Evolutionary conservation across 164 flowering plant genomes (phyloP), one percentile per base, ranked within the genome.

Genomic region (Umbilicus rupestris): DNA sequence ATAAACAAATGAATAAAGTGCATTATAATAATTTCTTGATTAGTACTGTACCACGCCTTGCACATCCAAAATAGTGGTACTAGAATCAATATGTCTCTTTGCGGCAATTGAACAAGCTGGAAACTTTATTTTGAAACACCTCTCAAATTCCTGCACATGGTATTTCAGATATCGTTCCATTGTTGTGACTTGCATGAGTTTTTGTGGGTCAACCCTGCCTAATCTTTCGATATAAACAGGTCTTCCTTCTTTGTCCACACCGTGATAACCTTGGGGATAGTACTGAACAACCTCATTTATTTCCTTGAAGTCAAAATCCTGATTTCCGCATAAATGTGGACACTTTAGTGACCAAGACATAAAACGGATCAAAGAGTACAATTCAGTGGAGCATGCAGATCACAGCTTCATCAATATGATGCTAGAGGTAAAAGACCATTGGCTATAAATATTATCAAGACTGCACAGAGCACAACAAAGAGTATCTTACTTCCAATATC

Each of bases 91-190:
- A 69, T 81, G 86, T 67, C 82, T 76, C 72, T 84, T 83, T 60
- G 95, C 87, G 49, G 92, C 90, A 71, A 87, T 73, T 7, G 95
- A 84, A 71, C 97, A 90, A 67, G 97, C 88, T 39, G 95, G 97
- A 66, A 87, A 87, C 80, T 83, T 88, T 35, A 83, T 37, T 5
- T 82, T 71, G 47, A 90, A 75, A 69, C 71, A 68, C 75, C 70
- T 87, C 68, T 90, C 97, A 68, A 88, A 90, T 69, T 79, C 97
- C 77, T 81, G 89, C 15, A 85, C 93, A 74, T 88, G 92, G 75
- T 84, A 88, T 69, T 69, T 87, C 59, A 88, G 68, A 74, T 84
- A 90, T 24, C 92, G 78, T 37, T 88, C 97, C 74, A 87, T 33
- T 7, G 87, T 83, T 20, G 96, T 90, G 62, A 83, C 89, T 75